Conservation (phyloP, 2,329 filamentous ascomycete species). For the Penicillium janthinellum region DNA sequence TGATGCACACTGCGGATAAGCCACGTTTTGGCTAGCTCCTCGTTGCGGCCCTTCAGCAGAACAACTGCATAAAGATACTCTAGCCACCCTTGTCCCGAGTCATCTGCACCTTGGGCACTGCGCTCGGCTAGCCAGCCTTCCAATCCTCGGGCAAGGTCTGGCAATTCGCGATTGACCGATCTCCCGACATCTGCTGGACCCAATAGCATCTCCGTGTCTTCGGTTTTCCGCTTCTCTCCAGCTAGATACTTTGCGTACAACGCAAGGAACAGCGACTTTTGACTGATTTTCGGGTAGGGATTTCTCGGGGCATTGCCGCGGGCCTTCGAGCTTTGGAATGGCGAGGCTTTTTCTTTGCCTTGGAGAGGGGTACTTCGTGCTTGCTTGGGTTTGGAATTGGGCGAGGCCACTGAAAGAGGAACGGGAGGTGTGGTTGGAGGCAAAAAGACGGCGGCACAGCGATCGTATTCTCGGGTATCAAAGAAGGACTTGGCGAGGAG, state of each 20-base stretch:
- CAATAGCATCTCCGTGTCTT: conserved; percentile 96
- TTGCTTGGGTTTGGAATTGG: conserved; percentile 42
- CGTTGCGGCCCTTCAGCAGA: conserved; percentile 86
- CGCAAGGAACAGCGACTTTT: conserved; percentile 88
- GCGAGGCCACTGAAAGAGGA: conserved; percentile 51
- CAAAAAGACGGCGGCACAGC: conserved; percentile 85
- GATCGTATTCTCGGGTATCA: conserved; percentile 92
- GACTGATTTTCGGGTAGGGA: conserved; percentile 64
- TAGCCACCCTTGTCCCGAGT: conserved; percentile 83
- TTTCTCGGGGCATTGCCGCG: conserved; percentile 34
- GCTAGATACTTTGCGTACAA: conserved; percentile 91
- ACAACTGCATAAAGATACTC: conserved; percentile 84
- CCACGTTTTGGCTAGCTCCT: conserved; percentile 79
- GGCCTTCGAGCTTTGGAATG: conserved; percentile 39
- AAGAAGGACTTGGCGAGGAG: conserved; percentile 92
- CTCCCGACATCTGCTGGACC: conserved; percentile 87
- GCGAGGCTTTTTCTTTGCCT: conserved; percentile 62
- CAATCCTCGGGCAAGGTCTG: conserved; percentile 72
- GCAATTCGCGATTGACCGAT: conserved; percentile 81
- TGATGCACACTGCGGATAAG: conserved; percentile 85
- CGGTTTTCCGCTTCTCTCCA: conserved; percentile 93
- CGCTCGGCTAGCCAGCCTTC: conserved; percentile 78
- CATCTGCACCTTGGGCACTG: conserved; percentile 59
- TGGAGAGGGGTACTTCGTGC: conserved; percentile 49
- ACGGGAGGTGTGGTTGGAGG: conserved; percentile 76